Evolutionary conservation across 2,329 filamentous ascomycete genomes (phyloP), one percentile per base, ranked within the genome.

Genomic region (Talaromyces verruculosus): DNA sequence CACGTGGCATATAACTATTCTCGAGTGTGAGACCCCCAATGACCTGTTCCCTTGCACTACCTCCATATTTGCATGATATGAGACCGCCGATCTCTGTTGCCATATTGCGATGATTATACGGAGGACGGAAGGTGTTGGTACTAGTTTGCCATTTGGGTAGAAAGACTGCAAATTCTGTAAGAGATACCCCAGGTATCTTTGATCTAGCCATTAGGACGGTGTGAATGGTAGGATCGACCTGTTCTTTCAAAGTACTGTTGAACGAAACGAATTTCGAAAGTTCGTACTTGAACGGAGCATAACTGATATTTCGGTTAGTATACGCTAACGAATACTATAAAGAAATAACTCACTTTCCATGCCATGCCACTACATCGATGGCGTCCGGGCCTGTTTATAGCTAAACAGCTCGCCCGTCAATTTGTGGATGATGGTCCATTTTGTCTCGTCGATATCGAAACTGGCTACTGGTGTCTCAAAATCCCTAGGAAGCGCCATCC

Each of bases 291-390:
- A 65, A 72, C 0, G 71, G 71, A 33, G 66, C 67, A 70, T 88
- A 58, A 39, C 30, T 53, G n/a, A 17, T 4, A 13, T 17, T 17
- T 33, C 15, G 15, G 5, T 53, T 33, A 33, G 25, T 30, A 30
- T 30, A n/a, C 10, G 45, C 11, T 6, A 49, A 28, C 15, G 13
- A 25, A 5, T 1, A 22, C 19, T 25, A 5, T 13, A 7, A 47
- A 22, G 13, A 25, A 10, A 15, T 49, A 28, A 17, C 49, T 33
- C 49, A 88, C 55, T 84, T 85, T 17, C 87, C 87, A 69, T 89
- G 87, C 88, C 88, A 89, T 2, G 85, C 87, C 0, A 89, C 85
- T 1, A 89, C 87, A 69, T 89, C 87, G 71, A 90, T 0, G 88
- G 87, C 0, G 84, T 86, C 72, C 89, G 87, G n/a, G 76, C 78